phyloP scores from a whole-genome alignment of 306 rosid genomes.

The Mucuna pruriens region DNA sequence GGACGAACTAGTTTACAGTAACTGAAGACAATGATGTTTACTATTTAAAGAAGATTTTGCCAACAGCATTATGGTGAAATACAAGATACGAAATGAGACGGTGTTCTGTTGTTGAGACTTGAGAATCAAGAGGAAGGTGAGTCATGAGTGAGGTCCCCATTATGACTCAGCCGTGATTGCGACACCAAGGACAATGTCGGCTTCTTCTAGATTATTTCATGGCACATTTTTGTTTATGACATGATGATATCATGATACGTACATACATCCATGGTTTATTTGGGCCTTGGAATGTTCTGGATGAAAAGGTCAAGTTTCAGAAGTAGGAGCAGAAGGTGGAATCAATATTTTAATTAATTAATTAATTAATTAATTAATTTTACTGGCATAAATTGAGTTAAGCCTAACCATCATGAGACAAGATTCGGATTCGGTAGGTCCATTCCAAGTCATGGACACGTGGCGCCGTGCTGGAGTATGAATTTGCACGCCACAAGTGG shows the following conservation, averaged over 20 bases:
- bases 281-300: constrained; percentile 14
- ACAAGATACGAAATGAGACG: background rate
- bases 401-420: constrained; percentile 27
- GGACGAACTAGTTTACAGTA: background rate
- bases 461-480: constrained; percentile 55
- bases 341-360: background rate
- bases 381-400: background rate
- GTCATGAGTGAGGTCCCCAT: constrained; percentile 48
- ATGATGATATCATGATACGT: background rate
- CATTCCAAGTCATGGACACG: constrained; percentile 55
- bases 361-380: background rate
- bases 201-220: constrained; percentile 11
- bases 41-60: constrained; percentile 1
- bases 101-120: background rate
- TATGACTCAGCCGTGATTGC: constrained; percentile 54
- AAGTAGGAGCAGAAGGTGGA: background rate
- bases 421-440: constrained; percentile 34
- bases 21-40: background rate
- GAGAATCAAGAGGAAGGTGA: constrained; percentile 33
- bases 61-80: background rate
- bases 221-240: background rate
- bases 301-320: background rate
- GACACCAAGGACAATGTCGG: constrained; percentile 39
- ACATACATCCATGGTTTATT: background rate
- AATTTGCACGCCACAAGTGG: constrained; percentile 47